Conservation (phyloP, 129 eudicot genomes). For the Helichrysum umbraculigerum region DNA sequence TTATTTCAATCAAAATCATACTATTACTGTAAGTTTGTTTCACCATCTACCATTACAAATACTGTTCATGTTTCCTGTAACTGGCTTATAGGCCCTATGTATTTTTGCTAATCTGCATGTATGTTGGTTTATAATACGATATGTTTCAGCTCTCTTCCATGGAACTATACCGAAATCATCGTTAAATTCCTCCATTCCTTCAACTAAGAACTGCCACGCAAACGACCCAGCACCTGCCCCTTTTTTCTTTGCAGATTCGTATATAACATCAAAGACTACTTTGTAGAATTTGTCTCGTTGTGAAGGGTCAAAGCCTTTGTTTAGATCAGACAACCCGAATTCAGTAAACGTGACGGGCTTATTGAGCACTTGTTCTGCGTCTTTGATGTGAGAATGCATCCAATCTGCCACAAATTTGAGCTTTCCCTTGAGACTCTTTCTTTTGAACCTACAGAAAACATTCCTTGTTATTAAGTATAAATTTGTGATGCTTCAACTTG, state of each 20-base stretch:
- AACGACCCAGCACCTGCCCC: slow-evolving; percentile 84
- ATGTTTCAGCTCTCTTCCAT: slow-evolving; percentile 64
- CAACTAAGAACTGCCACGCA: slow-evolving; percentile 92
- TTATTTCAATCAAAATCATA: slow-evolving; percentile 4
- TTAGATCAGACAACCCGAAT: slow-evolving; percentile 74
- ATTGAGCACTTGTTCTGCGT: slow-evolving; percentile 69
- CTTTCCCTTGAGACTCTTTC: slow-evolving; percentile 54
- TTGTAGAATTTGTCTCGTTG: slow-evolving; percentile 63
- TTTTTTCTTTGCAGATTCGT: slow-evolving; percentile 72
- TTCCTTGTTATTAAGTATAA: not conserved
- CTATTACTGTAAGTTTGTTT: not conserved
- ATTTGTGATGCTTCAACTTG: not conserved
- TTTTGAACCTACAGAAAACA: slow-evolving; percentile 53
- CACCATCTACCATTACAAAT: slow-evolving; percentile 46
- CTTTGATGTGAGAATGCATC: slow-evolving; percentile 92
- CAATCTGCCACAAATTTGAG: slow-evolving; percentile 69
- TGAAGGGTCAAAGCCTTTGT: slow-evolving; percentile 59
- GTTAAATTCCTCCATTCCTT: slow-evolving; percentile 79
- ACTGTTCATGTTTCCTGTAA: slow-evolving; percentile 43
- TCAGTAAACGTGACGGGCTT: slow-evolving; percentile 89
- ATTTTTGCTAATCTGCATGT: slow-evolving; percentile 63
- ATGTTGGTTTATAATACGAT: slow-evolving; percentile 62
- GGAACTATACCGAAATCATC: slow-evolving; percentile 91
- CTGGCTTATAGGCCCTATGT: slow-evolving; percentile 45
- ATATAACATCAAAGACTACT: slow-evolving; percentile 62